A percentile compares a stretch with the other conserved stretches of the same genome.
phyloP scores from a whole-genome alignment of 225 moss, liverwort and hornwort genomes.

The Bryum argenteum region DNA sequence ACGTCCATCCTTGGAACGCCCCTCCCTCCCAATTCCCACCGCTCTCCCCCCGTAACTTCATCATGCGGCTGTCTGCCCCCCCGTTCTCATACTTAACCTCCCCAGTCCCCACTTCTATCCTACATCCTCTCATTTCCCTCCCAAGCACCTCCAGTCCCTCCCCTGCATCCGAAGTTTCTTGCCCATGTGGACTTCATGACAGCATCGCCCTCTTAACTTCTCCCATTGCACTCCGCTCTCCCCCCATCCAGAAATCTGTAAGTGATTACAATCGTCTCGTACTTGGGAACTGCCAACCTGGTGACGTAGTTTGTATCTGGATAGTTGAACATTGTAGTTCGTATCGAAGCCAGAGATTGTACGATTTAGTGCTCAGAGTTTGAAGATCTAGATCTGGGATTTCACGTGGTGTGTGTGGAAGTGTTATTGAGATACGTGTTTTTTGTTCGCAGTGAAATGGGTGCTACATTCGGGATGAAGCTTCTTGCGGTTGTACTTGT shows the following conservation, averaged over 20 bases:
- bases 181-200: conserved; percentile 5
- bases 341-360: neutral
- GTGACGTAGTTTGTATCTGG: no score
- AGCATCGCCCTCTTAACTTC: neutral
- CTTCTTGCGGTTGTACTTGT: neutral
- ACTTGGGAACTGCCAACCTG: no score
- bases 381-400: neutral
- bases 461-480: conserved; percentile 8
- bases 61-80: conserved; percentile 8
- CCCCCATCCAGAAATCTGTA: neutral
- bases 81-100: neutral
- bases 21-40: conserved; percentile 28
- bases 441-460: conserved; percentile 23
- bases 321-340: neutral
- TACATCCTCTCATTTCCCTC: conserved; percentile 12
- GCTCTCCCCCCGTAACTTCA: conserved; percentile 19
- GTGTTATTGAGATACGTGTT: neutral
- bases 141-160: neutral
- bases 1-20: neutral
- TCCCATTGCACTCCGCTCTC: neutral
- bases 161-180: no score
- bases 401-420: neutral
- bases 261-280: neutral
- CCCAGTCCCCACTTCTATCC: neutral
- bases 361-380: neutral